Conservation (phyloP, 2,329 filamentous ascomycete species). For the Teratosphaeria gauchensis region DNA sequence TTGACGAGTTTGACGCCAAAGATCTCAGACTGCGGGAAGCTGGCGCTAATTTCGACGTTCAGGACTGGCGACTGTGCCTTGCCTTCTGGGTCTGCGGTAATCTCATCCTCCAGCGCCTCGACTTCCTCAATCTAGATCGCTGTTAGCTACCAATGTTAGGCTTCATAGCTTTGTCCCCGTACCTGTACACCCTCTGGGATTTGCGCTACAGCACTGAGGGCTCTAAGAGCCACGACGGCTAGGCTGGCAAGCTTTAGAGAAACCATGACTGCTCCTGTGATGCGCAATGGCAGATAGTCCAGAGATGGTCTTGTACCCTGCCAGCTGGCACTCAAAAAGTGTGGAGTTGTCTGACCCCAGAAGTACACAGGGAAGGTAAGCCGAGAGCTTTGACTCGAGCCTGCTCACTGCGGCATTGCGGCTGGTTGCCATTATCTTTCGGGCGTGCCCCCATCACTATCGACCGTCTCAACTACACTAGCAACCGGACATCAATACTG, state of each 20-base stretch:
- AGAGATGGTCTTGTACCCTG: background rate
- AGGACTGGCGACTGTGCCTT: constrained; percentile 48
- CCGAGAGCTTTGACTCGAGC: background rate
- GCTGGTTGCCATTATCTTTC: too few species aligned
- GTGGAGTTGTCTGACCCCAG: background rate
- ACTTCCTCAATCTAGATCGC: constrained; percentile 12
- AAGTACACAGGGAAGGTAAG: background rate
- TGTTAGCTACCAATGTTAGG: constrained; percentile 10
- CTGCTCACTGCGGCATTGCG: too few species aligned
- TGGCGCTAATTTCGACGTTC: constrained; percentile 46
- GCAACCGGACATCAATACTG: too few species aligned
- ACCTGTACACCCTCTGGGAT: constrained; percentile 21
- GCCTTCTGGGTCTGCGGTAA: constrained; percentile 7
- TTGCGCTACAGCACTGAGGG: constrained; percentile 55
- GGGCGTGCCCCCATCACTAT: too few species aligned
- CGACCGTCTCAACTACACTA: too few species aligned
- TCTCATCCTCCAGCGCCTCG: constrained; percentile 5
- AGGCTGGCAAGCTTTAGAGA: constrained; percentile 62
- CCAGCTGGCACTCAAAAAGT: background rate
- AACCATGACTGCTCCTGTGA: constrained; percentile 47
- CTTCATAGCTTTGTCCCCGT: constrained; percentile 14
- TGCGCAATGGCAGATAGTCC: constrained; percentile 6
- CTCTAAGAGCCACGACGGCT: constrained; percentile 60
- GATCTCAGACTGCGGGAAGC: constrained; percentile 62
- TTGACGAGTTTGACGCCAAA: constrained; percentile 96